Percentiles rank a stretch among this genome's conserved stretches.
These are phyloP conservation scores for Alloascoidea africana DNA, from an alignment of 805 yeast species.

Conservation along the genomic window DNA sequence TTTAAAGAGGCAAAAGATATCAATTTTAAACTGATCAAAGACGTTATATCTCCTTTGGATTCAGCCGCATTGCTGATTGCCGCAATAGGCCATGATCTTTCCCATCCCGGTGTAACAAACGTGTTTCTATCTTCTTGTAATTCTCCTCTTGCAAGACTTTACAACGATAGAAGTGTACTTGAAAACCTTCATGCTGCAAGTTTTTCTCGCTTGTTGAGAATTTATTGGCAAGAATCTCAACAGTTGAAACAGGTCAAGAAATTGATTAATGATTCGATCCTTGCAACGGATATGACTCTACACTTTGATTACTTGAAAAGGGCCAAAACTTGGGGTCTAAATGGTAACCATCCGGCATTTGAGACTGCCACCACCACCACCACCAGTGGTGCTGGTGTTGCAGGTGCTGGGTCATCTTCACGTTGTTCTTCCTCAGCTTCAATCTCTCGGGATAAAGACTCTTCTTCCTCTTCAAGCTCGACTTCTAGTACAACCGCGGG, in stretches of 20 bases:
- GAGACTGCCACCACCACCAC: slow-evolving; percentile 12
- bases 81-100: slow-evolving; percentile 89
- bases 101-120: slow-evolving; percentile 92
- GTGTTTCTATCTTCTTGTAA: slow-evolving; percentile 41
- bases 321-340: slow-evolving; percentile 8
- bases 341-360: slow-evolving; percentile 4
- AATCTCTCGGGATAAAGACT: neutral
- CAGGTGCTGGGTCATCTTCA: no score
- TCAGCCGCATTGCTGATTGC: slow-evolving; percentile 54
- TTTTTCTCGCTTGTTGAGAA: slow-evolving; percentile 30
- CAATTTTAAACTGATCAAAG: neutral
- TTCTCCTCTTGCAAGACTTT: slow-evolving; percentile 50
- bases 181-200: slow-evolving; percentile 72
- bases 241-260: slow-evolving; percentile 6
- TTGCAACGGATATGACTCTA: slow-evolving; percentile 87
- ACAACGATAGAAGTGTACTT: slow-evolving; percentile 52
- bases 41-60: slow-evolving; percentile 22
- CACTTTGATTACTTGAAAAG: slow-evolving; percentile 57
- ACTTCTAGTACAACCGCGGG: no score
- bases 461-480: neutral
- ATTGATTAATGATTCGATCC: slow-evolving; percentile 25
- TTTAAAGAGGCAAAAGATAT: neutral
- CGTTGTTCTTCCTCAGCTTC: no score
- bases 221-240: slow-evolving; percentile 23
- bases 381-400: no score